Conservation (phyloP, 2,329 filamentous ascomycete genomes). For the Diplocarpon mali region DNA sequence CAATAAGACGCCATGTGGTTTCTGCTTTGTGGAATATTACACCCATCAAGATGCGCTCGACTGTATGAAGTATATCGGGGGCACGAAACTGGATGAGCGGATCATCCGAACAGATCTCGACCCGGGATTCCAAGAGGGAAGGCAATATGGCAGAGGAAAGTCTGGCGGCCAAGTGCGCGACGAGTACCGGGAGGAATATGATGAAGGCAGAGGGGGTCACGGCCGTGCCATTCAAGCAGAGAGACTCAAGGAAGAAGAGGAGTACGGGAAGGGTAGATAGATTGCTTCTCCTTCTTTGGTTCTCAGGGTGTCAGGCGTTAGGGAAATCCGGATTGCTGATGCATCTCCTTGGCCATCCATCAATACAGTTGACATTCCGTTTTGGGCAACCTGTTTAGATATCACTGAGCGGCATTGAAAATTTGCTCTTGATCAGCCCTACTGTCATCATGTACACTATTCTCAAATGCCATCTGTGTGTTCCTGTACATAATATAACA, state of each 20-base stretch:
- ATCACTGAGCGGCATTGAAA: no score
- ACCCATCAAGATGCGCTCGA: constrained; percentile 94
- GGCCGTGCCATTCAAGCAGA: constrained; percentile 67
- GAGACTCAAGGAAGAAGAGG: constrained; percentile 43
- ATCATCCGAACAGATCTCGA: constrained; percentile 93
- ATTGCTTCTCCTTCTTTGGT: constrained; percentile 1
- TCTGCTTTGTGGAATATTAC: constrained; percentile 99
- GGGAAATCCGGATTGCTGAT: constrained; percentile 11
- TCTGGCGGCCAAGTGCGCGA: constrained; percentile 94
- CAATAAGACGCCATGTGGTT: constrained; percentile 95
- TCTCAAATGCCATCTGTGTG: constrained; percentile 23
- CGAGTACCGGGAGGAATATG: constrained; percentile 94
- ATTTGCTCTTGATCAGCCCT: not conserved
- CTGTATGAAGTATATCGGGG: constrained; percentile 97
- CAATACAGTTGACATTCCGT: no score
- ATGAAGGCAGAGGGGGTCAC: constrained; percentile 84
- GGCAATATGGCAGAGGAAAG: constrained; percentile 92
- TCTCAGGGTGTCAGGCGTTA: constrained; percentile 15
- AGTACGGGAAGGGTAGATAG: constrained; percentile 46
- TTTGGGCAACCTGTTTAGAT: no score
- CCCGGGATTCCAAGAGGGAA: constrained; percentile 88
- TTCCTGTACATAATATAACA: constrained; percentile 19
- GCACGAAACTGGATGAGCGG: constrained; percentile 94
- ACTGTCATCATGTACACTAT: constrained; percentile 13
- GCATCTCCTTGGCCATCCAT: not conserved